These are phyloP conservation scores for Rhytidiadelphus loreus DNA, from an alignment of 225 moss, liverwort and hornwort genomes.

Conservation along the genomic window DNA sequence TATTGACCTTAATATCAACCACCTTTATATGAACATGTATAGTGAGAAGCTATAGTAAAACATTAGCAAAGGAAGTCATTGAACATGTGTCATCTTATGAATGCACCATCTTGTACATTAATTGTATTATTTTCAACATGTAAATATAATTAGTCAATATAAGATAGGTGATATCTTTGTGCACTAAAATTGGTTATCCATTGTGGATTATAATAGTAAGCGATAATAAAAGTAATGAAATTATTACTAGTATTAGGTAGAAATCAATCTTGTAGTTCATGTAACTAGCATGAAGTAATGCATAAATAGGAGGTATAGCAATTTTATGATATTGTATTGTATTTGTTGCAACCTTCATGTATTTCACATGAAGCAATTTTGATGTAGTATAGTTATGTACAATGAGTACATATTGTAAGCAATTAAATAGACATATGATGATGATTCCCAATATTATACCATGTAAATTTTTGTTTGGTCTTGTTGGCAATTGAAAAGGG, in stretches of 20 bases:
- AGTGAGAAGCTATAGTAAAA: neutral
- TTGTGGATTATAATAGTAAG: neutral
- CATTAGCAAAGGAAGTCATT: neutral
- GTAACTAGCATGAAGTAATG: too few relatives aligned
- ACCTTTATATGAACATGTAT: neutral
- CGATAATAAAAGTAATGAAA: neutral
- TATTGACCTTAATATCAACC: neutral
- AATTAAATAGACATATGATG: too few relatives aligned
- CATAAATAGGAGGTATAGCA: too few relatives aligned
- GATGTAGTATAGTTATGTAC: too few relatives aligned
- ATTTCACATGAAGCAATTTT: too few relatives aligned
- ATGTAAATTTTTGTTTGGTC: too few relatives aligned
- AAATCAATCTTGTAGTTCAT: too few relatives aligned
- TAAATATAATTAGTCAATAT: accelerated
- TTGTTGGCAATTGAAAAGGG: too few relatives aligned
- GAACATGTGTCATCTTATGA: accelerated
- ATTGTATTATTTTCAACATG: neutral
- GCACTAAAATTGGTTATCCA: accelerated
- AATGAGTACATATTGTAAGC: too few relatives aligned
- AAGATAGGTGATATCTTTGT: neutral
- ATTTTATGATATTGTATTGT: too few relatives aligned
- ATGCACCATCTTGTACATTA: neutral
- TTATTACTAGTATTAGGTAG: neutral
- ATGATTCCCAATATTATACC: too few relatives aligned
- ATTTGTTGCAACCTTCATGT: too few relatives aligned